These are phyloP conservation scores for Micromonas commoda DNA, from an alignment of 139 green algal species.

Conservation along the genomic window DNA sequence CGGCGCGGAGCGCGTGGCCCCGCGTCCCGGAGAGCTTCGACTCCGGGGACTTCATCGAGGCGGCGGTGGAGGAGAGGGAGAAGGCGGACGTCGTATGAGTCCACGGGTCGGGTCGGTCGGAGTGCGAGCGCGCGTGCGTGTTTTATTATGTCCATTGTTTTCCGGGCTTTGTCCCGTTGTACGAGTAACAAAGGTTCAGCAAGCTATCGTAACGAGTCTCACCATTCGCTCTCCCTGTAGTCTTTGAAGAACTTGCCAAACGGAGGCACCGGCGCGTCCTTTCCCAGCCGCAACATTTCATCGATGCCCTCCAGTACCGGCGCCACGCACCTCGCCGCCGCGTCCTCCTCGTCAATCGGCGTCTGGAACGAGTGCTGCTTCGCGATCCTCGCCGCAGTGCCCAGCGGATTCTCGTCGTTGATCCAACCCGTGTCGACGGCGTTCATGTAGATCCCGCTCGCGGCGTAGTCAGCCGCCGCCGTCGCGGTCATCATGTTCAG, in stretches of 20 bases:
- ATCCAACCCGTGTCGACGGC: slow-evolving; percentile 34
- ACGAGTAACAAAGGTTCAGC: neutral
- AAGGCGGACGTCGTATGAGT: too few species aligned
- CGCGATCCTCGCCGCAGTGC: slow-evolving; percentile 20
- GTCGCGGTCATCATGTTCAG: slow-evolving; percentile 37
- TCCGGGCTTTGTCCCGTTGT: too few species aligned
- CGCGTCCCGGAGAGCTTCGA: too few species aligned
- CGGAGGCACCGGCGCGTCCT: neutral
- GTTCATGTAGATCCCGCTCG: slow-evolving; percentile 29
- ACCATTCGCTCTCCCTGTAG: slow-evolving; percentile 29
- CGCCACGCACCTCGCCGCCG: slow-evolving; percentile 23
- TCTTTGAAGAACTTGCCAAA: slow-evolving; percentile 30
- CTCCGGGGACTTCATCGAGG: too few species aligned
- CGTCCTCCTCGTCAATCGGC: slow-evolving; percentile 34
- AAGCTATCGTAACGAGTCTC: neutral
- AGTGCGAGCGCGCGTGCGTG: too few species aligned
- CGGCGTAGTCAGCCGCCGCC: slow-evolving; percentile 11
- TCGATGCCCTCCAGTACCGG: slow-evolving; percentile 12
- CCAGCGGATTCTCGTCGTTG: slow-evolving; percentile 32
- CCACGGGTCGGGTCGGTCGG: too few species aligned
- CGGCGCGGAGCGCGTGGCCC: too few species aligned
- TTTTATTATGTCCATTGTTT: too few species aligned
- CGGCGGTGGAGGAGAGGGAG: too few species aligned
- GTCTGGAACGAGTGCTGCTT: slow-evolving; percentile 31
- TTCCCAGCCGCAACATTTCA: neutral